Evolutionary conservation across 129 eudicot genomes (phyloP).

Genomic region (Ambrosia artemisiifolia): DNA sequence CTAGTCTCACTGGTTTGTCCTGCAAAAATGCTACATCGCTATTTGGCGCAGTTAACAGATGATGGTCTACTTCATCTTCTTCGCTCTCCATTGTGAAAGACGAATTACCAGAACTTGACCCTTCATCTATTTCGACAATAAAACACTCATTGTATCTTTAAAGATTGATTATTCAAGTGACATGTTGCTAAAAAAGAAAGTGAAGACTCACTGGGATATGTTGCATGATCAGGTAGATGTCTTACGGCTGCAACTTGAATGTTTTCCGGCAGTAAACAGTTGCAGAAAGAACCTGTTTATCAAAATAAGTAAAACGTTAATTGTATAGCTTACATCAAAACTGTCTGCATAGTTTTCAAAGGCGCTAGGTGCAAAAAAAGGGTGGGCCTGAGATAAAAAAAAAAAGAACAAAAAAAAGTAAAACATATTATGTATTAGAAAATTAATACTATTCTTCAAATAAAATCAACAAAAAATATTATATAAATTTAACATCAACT

Average conservation of each 20-base stretch:
- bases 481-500: too few species aligned
- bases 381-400: too few species aligned
- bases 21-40: conserved; percentile 71
- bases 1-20: conserved; percentile 76
- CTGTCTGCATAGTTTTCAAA: background rate
- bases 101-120: conserved; percentile 52
- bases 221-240: conserved; percentile 64
- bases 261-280: conserved; percentile 83
- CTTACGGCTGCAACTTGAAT: conserved; percentile 73
- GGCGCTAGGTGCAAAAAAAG: too few species aligned
- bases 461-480: too few species aligned
- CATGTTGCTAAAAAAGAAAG: background rate
- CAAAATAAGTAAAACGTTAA: background rate
- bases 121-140: conserved; percentile 42
- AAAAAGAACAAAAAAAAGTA: too few species aligned
- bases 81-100: conserved; percentile 53
- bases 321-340: background rate
- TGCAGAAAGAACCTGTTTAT: conserved; percentile 83
- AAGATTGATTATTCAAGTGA: background rate
- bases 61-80: conserved; percentile 78
- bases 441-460: too few species aligned
- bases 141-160: background rate
- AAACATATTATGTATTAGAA: too few species aligned
- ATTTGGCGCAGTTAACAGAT: conserved; percentile 47
- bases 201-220: conserved; percentile 51